Evolutionary conservation across 2,329 filamentous ascomycete species (phyloP), one percentile per base, ranked within the genome.

Genomic region (Arachnomyces sp.): DNA sequence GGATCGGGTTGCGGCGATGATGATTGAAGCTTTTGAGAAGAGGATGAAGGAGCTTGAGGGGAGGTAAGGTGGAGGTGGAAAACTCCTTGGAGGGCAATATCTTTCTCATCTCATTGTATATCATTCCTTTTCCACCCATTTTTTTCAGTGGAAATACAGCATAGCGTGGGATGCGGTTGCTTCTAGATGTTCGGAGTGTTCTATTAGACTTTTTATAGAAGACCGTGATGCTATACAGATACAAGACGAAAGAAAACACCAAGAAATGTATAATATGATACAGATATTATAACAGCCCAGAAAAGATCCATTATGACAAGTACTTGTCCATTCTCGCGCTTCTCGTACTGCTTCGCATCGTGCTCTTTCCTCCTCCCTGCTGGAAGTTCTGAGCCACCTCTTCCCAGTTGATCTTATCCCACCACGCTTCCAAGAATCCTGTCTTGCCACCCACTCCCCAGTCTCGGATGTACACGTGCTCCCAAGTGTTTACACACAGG

Each of bases 401-500:
- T 36, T 80, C 67, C 92, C 92, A 98, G 65, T 98, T 79, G 50
- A 98, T 81, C 39, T 70, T 71, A 37, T 85, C 66, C 92, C 92
- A 98, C 90, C 90, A 96, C 31, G 73, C 72, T 58, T 84, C 75
- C 39, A 89, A 71, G 61, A 78, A 98, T 38, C 70, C 65, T 39
- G 72, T 70, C 77, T 95, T 98, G 36, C 86, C 87, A 33, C 70
- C 72, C 41, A 81, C 62, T 4, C 82, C 82, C 63, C 84, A 95
- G 61, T 96, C 88, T 40, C 77, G 75, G 60, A 96, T 67, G 78
- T 84, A 98, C 7, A 83, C 81, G 65, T 96, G 92, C 70, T 96
- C 82, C 92, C 92, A 98, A 4, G 88, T 94, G 67, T 88, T 96
- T 44, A 96, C 75, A 60, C 90, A 95, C 53, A 98, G 69, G 45